Percentiles rank a stretch among this genome's conserved stretches.
These are phyloP conservation scores for Powellomyces hirtus DNA, from an alignment of 192 early-diverging fungal species.

Conservation along the genomic window DNA sequence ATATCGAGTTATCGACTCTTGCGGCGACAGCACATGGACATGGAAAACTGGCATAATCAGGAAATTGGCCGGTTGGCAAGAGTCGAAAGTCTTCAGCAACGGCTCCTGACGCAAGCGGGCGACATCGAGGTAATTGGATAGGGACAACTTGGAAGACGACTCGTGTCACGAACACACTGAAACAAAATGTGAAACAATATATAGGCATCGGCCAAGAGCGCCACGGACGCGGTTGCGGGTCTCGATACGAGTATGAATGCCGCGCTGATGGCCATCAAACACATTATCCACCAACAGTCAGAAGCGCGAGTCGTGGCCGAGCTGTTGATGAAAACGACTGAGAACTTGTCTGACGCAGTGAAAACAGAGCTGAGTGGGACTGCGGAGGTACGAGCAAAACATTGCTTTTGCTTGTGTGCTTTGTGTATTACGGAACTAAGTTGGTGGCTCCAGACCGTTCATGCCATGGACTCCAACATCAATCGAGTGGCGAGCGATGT, in stretches of 20 bases:
- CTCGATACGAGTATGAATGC: not conserved
- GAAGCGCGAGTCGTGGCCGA: conserved; percentile 5
- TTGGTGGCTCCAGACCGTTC: not conserved
- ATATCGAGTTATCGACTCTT: conserved; percentile 14
- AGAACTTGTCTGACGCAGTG: not conserved
- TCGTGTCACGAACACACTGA: no score
- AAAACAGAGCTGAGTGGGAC: not conserved
- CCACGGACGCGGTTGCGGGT: not conserved
- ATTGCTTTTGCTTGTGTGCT: not conserved
- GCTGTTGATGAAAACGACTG: not conserved
- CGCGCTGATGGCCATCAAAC: not conserved
- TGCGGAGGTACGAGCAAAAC: not conserved
- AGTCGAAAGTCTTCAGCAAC: conserved; percentile 2
- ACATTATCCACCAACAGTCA: conserved; percentile 1
- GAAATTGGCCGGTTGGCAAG: conserved; percentile 3
- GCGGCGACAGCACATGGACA: conserved; percentile 8
- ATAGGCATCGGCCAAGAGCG: not conserved
- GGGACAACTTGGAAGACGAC: no score
- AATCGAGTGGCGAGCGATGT: not conserved
- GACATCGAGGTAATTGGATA: conserved; percentile 11
- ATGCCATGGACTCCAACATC: not conserved
- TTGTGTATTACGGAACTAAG: not conserved
- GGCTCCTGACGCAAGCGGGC: not conserved
- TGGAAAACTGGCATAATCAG: conserved; percentile 14
- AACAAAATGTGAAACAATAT: no score